Base-by-base conservation (phyloP, 306 rosid species). In the Dalbergia cultrata region DNA sequence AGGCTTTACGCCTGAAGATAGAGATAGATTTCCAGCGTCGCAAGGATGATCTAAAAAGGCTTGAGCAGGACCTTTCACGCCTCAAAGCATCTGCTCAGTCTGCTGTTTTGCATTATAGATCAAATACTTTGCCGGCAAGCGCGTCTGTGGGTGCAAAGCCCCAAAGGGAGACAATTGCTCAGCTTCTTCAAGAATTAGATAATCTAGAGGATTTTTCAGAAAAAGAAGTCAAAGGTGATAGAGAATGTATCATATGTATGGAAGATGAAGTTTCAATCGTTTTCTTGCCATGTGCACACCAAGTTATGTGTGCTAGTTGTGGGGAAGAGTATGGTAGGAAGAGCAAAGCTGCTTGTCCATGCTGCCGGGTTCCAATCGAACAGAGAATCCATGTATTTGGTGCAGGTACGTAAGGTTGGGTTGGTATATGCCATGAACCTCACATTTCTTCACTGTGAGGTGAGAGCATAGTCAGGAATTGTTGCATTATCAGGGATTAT, bases 251-350 rank as follows among this genome's bases (percentile, higher is more conserved):
- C 34, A 74, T 90, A 35, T 95, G 99, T 39, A 86, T 67, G 88
- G 93, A 88, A 71, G 97, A 88, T 61, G 99, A 95, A 78, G 94
- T 93, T 61, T 91, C 98, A 6, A 70, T 95, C 85, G 98, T 93
- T 81, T 95, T 95, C 93, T 88, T 95, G 86, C 99, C 99, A 0
- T 95, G 99, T 85, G 90, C 97, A 54, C 99, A 95, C 83, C 96
- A 93, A 85, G 96, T 95, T 72, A 71, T 93, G 84, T 95, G 99
- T 66, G 87, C 90, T 18, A 88, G 80, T 76, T 95, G 99, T 93
- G 72, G 93, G 74, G 96, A 91, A 49, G 89, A 79, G 81, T 93
- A 88, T 85, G 96, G 89, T 50, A 85, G 82, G 67, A 91, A 86
- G 77, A 91, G 92, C 18, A 91, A 81, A 83, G 92, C 88, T 68